Percentiles rank a stretch among this genome's conserved stretches.
Evolutionary conservation across 2,329 filamentous ascomycete genomes (phyloP).

Genomic region (Colletotrichum paranaense): DNA sequence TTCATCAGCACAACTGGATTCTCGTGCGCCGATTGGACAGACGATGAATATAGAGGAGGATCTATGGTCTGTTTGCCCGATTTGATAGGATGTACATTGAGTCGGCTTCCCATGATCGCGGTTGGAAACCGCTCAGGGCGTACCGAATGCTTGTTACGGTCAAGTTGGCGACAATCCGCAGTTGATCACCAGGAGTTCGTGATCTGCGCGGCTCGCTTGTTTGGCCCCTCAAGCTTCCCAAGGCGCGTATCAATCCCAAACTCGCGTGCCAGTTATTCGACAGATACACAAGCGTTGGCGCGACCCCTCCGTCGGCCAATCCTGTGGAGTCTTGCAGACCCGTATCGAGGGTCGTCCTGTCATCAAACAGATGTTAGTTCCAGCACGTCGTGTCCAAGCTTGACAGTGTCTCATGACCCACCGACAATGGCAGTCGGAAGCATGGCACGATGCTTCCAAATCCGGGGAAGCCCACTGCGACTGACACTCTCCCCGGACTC

Average conservation of each 20-base stretch:
- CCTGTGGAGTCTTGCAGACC: background rate
- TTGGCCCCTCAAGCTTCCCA: background rate
- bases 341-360: background rate
- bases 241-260: background rate
- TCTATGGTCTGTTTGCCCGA: background rate
- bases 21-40: background rate
- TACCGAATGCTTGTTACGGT: too few relatives aligned
- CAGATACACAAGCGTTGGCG: background rate
- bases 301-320: background rate
- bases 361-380: constrained; percentile 7
- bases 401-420: constrained; percentile 20
- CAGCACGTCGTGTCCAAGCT: background rate
- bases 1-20: background rate
- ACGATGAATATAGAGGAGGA: background rate
- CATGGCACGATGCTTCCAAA: constrained; percentile 7
- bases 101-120: background rate
- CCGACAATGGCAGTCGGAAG: background rate
- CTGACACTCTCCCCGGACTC: background rate
- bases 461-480: background rate
- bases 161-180: background rate
- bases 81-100: background rate
- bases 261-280: constrained; percentile 1
- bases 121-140: background rate
- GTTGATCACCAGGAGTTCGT: background rate
- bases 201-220: background rate